Evolutionary conservation across 23 red algal species (phyloP), one percentile per base, ranked within the genome.

Genomic region (Chondrus crispus): DNA sequence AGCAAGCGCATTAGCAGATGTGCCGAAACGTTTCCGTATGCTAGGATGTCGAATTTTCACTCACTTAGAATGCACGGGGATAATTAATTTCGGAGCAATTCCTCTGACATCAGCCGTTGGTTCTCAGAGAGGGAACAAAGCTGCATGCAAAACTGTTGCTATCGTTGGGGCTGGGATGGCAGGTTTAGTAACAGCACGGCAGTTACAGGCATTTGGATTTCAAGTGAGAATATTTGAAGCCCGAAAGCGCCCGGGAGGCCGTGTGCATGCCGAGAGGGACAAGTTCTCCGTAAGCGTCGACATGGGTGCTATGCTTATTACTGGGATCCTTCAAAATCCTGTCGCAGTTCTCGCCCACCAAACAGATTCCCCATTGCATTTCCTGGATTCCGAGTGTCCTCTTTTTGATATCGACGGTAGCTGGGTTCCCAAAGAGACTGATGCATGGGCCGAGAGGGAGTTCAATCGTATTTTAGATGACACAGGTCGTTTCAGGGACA

Each of bases 271-370:
- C 16, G 81, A 94, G 13, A 63, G 69, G 24, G 33, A 68, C 13
- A 51, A 11, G 0, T 80, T 96, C 50, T 86, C 85, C 2, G 63
- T 78, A 0, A 35, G 70, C 29, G 85, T 98, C 12, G 95, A 98
- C 55, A 72, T 94, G 71, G 95, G 95, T 13, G 95, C 95, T 49
- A 98, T 98, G 95, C 74, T 98, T 36, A 94, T 98, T 45, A 98
- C 95, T 2, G 95, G 95, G 1, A 16, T 94, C 32, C 46, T 80
- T 28, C 91, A 98, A 36, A 98, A 98, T 74, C 95, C 95, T 46
- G 74, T 93, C 9, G 74, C 74, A 39, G 54, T 90, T 33, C 39
- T 98, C 8, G 92, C 92, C 40, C 47, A 84, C 9, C 95, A 98
- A 85, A 82, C 93, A 20, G 40, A 83, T 40, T 11, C 91, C 1